Evolutionary conservation across 192 early-diverging fungal species (phyloP).

Genomic region (Backusella tarrabulga): DNA sequence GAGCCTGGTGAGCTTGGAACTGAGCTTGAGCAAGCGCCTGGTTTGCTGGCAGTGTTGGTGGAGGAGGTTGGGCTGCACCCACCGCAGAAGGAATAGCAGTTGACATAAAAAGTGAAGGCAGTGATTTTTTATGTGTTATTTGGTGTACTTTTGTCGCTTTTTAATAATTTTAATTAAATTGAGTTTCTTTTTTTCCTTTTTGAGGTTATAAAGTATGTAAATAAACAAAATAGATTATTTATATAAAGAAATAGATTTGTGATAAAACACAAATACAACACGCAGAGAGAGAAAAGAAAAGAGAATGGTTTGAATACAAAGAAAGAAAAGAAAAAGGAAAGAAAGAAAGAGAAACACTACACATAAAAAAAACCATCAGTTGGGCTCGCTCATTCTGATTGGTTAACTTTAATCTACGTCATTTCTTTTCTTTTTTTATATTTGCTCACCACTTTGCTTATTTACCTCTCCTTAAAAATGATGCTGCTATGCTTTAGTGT

Average conservation of each 20-base stretch:
- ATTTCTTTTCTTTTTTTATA: not conserved
- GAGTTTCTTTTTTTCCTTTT: slow-evolving; percentile 10
- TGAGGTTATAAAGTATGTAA: not conserved
- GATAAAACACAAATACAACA: not conserved
- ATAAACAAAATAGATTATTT: not conserved
- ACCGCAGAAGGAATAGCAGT: slow-evolving; percentile 4
- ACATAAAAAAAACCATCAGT: not conserved
- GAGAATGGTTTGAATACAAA: not conserved
- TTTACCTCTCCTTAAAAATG: no score
- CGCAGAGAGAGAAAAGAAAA: not conserved
- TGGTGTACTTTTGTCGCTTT: not conserved
- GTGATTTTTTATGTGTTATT: not conserved
- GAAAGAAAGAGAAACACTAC: not conserved
- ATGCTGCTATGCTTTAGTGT: no score
- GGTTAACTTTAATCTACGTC: not conserved
- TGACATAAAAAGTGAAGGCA: not conserved
- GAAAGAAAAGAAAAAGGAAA: slow-evolving; percentile 5
- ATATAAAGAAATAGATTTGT: not conserved
- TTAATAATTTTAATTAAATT: slow-evolving; percentile 1
- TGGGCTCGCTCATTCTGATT: not conserved
- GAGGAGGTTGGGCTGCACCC: slow-evolving; percentile 12
- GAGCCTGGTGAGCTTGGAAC: not conserved
- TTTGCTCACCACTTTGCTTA: not conserved
- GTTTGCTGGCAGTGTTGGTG: not conserved
- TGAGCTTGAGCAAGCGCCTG: not conserved